These are phyloP conservation scores for Saccharomycopsis hybrid DNA, from an alignment of 1,139 yeast genomes.

Conservation along the genomic window DNA sequence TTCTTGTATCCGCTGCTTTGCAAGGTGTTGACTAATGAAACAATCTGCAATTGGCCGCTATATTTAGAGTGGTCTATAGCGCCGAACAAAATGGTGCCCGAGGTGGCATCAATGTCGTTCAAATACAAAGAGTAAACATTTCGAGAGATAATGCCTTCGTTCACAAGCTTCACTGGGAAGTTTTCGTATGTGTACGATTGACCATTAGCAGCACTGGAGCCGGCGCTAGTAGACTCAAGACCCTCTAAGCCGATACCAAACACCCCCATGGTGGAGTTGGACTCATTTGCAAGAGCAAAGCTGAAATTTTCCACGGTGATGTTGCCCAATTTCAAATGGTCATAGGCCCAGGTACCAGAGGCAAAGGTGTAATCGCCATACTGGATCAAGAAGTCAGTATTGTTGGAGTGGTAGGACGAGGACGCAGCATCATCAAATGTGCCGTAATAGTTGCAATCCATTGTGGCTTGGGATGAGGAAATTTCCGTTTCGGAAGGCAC, in stretches of 20 bases:
- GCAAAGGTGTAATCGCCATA: constrained; percentile 65
- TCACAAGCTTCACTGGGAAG: constrained; percentile 49
- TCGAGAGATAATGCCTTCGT: constrained; percentile 44
- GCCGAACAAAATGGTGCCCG: constrained; percentile 49
- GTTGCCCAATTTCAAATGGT: constrained; percentile 39
- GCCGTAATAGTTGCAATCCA: constrained; percentile 39
- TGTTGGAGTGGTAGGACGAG: constrained; percentile 37
- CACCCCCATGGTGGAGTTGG: constrained; percentile 51
- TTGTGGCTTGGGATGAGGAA: constrained; percentile 20
- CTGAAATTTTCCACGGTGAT: constrained; percentile 40
- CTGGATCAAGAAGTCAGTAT: constrained; percentile 41
- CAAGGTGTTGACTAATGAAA: constrained; percentile 39
- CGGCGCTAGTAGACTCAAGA: constrained; percentile 39
- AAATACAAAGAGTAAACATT: constrained; percentile 50
- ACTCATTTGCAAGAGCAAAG: constrained; percentile 52
- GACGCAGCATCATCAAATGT: constrained; percentile 41
- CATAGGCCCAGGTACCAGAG: constrained; percentile 60
- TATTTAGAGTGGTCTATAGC: constrained; percentile 51
- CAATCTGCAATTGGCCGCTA: constrained; percentile 38
- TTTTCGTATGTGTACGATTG: constrained; percentile 42
- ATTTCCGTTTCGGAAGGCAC: not conserved
- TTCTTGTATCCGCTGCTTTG: constrained; percentile 25
- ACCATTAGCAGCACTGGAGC: constrained; percentile 23
- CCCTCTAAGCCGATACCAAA: constrained; percentile 56
- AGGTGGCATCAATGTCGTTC: constrained; percentile 32